Percentiles rank a stretch among this genome's conserved stretches.
These are phyloP conservation scores for grape (Vitis vinifera) DNA, from an alignment of 164 flowering plant genomes.

Conservation along the genomic window ASM3070453v1 NC_081814.1:3799001-3799500, in stretches of 20 bases:
- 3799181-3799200: not conserved
- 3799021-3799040: no score
- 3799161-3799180: no score
- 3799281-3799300: constrained; percentile 67
- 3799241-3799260: not conserved
- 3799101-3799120: no score
- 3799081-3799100: no score
- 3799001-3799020: no score
- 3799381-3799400: not conserved
- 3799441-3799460: not conserved
- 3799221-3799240: not conserved
- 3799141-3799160: no score
- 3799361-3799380: constrained; percentile 15
- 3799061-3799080: no score
- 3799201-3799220: not conserved
- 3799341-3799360: constrained; percentile 53
- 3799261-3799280: constrained; percentile 8
- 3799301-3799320: constrained; percentile 74
- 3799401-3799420: no score
- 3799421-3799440: not conserved
- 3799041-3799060: no score
- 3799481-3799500: constrained; percentile 44
- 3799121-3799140: no score
- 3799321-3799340: constrained; percentile 35
- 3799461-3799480: constrained; percentile 2